A percentile compares a stretch with the other conserved stretches of the same genome.
phyloP scores from a whole-genome alignment of 2,329 filamentous ascomycete species.

The Cytospora leucostoma region DNA sequence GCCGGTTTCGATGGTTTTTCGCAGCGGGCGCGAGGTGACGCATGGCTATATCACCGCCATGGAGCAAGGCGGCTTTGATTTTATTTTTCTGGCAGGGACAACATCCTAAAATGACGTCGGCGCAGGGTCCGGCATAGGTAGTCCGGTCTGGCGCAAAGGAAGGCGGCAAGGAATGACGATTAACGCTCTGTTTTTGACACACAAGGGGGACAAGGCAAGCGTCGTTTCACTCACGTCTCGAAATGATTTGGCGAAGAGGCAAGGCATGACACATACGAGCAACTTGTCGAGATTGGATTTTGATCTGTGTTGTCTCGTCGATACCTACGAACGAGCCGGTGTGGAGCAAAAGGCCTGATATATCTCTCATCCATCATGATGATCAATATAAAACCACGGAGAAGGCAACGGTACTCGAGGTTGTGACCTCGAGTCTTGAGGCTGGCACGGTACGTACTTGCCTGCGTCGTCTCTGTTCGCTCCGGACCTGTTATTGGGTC shows the following conservation, averaged over 20 bases:
- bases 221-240: background rate
- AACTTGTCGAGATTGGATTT: constrained; percentile 13
- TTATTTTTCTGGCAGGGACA: constrained; percentile 8
- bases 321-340: constrained; percentile 6
- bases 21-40: constrained; percentile 1
- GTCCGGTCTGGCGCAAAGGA: constrained; percentile 18
- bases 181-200: constrained; percentile 9
- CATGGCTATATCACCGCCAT: background rate
- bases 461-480: background rate
- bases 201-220: constrained; percentile 1
- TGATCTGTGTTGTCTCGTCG: constrained; percentile 7
- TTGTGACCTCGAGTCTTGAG: background rate
- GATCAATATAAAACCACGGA: constrained; percentile 8
- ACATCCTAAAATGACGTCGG: constrained; percentile 7
- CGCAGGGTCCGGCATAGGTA: constrained; percentile 17
- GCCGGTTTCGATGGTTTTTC: background rate
- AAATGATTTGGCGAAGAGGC: background rate
- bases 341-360: background rate
- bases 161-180: constrained; percentile 3
- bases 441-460: background rate
- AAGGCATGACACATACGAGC: background rate
- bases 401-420: background rate
- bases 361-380: constrained; percentile 17
- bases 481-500: background rate
- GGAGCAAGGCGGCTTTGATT: constrained; percentile 12